Evolutionary conservation across 306 rosid genomes (phyloP), one percentile per base, ranked within the genome.

Genomic region (Prunus mume): DNA sequence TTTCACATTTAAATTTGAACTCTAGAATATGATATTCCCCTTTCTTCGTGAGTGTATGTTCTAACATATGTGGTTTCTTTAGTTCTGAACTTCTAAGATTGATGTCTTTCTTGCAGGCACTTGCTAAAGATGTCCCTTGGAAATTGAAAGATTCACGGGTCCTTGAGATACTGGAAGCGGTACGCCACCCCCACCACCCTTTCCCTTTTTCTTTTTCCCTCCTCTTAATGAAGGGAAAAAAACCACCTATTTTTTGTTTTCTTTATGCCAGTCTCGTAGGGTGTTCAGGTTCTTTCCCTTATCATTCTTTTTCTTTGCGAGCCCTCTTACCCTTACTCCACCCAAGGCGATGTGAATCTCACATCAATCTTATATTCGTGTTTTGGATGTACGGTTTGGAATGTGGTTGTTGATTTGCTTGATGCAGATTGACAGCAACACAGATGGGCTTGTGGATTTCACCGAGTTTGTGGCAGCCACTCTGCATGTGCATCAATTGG

Each of bases 121-220:
- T 96, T 79, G 99, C 99, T 62, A 93, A 96, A 85, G 99, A 96
- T 83, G 93, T 92, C 58, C 99, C 99, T 25, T 96, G 97, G 97
- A 88, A 87, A 87, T 82, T 96, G 90, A 96, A 96, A 87, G 99
- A 92, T 14, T 85, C 96, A 38, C 88, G 98, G 18, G 98, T 96
- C 45, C 63, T 80, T 11, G 99, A 96, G 91, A 96, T 96, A 79
- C 85, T 96, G 72, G 91, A 91, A 78, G 99, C 99, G 80, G 99
- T 96, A 81, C 74, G 97, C 86, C 14, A 76, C 34, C 15, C 27
- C 15, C 49, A 25, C 65, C 72, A 19, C 20, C 30, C 1, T 74
- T 3, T 38, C 20, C 25, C 52, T 13, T 45, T 55, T 47, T 32
- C 13, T 25, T 22, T 46, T 41, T 54, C 22, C 55, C 24, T 72